Evolutionary conservation across 73 alveolate genomes (phyloP), one percentile per base, ranked within the genome.

Genomic region (Chromera velia): DNA sequence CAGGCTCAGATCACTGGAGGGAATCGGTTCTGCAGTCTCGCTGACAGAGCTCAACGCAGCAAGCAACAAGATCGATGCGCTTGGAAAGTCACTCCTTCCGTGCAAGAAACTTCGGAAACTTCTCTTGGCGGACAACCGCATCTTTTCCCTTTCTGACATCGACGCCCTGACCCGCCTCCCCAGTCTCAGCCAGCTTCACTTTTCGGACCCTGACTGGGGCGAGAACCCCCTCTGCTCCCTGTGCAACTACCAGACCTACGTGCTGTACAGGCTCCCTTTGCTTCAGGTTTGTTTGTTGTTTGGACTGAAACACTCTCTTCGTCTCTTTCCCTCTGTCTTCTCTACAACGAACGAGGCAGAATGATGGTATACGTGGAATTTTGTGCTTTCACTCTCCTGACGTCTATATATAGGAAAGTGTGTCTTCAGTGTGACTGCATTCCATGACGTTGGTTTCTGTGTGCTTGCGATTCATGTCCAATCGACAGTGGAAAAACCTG

Each of bases 131-230:
- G 88, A 81, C 40, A 91, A 91, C 74, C 76, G 81, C 34, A 83
- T 91, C 64, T 89, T 92, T 19, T 75, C 82, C 81, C 89, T 91
- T 71, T 86, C 85, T 40, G 96, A 91, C 49, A 87, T 91, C 22
- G 72, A 85, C 34, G 84, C 83, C 68, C 76, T 91, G 31, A 87
- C 87, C 68, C 72, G 93, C 69, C 82, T 91, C 40, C 94, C 91
- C 0, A 40, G 46, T 17, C 87, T 91, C 32, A 89, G 71, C 40
- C 65, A 69, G 7, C 81, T 83, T 32, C 80, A 88, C 24, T 89
- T 91, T 81, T 74, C 87, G 31, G 96, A 91, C 80, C 93, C 94
- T 18, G 93, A 89, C 66, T 91, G 82, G 66, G 94, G 93, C 22
- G 93, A 91, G 46, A 85, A 89, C 78, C 93, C 97, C 7, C 84